These are phyloP conservation scores for Hirsutella minnesotensis DNA, from an alignment of 2,329 filamentous ascomycete species.

Conservation along the genomic window DNA sequence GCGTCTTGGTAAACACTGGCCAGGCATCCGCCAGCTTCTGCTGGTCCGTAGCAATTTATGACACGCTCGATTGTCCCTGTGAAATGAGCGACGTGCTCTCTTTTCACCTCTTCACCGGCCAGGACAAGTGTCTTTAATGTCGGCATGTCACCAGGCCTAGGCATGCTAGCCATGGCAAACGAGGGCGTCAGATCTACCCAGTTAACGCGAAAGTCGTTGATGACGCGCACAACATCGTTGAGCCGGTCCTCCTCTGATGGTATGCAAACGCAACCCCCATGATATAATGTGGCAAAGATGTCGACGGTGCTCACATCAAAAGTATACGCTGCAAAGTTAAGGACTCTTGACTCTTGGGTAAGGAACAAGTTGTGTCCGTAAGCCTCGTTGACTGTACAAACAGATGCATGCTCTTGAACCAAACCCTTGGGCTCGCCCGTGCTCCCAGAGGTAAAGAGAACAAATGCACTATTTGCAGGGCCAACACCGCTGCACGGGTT, in stretches of 20 bases:
- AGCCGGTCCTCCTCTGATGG: constrained; percentile 8
- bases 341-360: constrained; percentile 4
- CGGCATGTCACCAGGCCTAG: not conserved
- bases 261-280: constrained; percentile 10
- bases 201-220: constrained; percentile 3
- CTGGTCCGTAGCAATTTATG: constrained; percentile 2
- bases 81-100: constrained; percentile 1
- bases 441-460: constrained; percentile 40
- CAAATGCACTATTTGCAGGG: not conserved
- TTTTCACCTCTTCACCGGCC: constrained; percentile 3
- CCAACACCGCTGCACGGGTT: constrained; percentile 3
- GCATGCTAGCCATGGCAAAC: constrained; percentile 5
- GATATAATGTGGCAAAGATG: constrained; percentile 7
- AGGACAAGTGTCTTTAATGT: constrained; percentile 2
- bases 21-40: constrained; percentile 1
- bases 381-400: constrained; percentile 3
- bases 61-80: not conserved
- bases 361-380: constrained; percentile 3
- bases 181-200: constrained; percentile 6
- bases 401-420: constrained; percentile 1
- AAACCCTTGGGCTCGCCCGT: constrained; percentile 39
- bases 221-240: constrained; percentile 6
- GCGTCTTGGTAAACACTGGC: not conserved
- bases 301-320: constrained; percentile 10
- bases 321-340: constrained; percentile 10